These are phyloP conservation scores for Leccinum olivaceopallidum DNA, from an alignment of 768 basidiomycete genomes.

Conservation along the genomic window DNA sequence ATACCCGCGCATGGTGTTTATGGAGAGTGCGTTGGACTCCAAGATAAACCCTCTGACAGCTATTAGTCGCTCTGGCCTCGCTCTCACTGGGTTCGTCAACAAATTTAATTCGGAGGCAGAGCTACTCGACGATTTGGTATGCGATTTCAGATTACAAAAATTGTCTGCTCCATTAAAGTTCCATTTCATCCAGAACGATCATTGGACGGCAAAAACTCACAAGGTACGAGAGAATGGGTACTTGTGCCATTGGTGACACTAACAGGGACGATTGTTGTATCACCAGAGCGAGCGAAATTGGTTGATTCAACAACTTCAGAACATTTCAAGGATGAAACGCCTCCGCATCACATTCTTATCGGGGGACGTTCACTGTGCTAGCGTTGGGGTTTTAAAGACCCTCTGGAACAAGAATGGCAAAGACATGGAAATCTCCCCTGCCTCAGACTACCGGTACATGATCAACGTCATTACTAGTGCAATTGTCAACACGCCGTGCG, in stretches of 20 bases:
- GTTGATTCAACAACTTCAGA: slow-evolving; percentile 79
- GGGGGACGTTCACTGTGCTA: slow-evolving; percentile 93
- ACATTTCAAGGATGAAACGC: slow-evolving; percentile 58
- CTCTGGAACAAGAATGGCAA: slow-evolving; percentile 50
- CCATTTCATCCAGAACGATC: slow-evolving; percentile 82
- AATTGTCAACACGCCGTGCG: slow-evolving; percentile 95
- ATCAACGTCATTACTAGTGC: slow-evolving; percentile 87
- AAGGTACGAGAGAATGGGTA: slow-evolving; percentile 47
- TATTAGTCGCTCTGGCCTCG: slow-evolving; percentile 67
- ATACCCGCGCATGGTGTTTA: slow-evolving; percentile 91
- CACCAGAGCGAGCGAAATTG: slow-evolving; percentile 86
- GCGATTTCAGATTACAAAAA: slow-evolving; percentile 18
- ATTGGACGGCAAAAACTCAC: slow-evolving; percentile 84
- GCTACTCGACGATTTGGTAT: slow-evolving; percentile 86
- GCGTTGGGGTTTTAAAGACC: slow-evolving; percentile 78
- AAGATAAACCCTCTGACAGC: slow-evolving; percentile 84
- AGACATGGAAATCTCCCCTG: slow-evolving; percentile 41
- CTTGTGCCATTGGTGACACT: background rate
- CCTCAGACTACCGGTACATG: slow-evolving; percentile 84
- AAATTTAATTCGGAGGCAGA: slow-evolving; percentile 94
- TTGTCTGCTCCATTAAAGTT: slow-evolving; percentile 26
- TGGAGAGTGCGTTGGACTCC: slow-evolving; percentile 75
- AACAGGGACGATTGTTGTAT: background rate
- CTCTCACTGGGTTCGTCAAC: slow-evolving; percentile 79
- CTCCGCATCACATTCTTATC: slow-evolving; percentile 83